Evolutionary conservation across 2,329 filamentous ascomycete species (phyloP).

Genomic region (Dichotomopilus funicola): DNA sequence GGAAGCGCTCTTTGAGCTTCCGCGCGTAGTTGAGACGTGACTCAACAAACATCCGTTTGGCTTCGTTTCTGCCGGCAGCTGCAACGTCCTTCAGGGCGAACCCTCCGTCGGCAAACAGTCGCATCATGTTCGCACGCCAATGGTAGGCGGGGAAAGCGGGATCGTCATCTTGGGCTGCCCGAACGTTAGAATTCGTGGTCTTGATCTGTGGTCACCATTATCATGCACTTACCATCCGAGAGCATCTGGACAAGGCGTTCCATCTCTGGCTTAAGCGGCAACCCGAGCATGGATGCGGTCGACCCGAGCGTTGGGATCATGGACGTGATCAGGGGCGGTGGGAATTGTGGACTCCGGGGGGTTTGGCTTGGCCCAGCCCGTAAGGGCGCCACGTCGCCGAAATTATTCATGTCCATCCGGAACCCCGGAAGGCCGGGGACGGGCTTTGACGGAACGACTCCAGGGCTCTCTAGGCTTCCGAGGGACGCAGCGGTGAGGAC

Average conservation of each 20-base stretch:
- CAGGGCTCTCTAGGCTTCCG: conserved; percentile 4
- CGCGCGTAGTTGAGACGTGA: conserved; percentile 13
- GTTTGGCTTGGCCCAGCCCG: neutral
- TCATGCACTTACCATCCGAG: conserved; percentile 2
- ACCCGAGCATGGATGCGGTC: conserved; percentile 1
- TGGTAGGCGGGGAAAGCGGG: neutral
- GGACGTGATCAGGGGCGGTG: conserved; percentile 6
- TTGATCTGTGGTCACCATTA: too few species aligned
- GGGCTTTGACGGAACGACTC: neutral
- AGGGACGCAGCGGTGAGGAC: conserved; percentile 6
- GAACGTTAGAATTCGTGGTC: neutral
- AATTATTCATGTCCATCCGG: conserved; percentile 9
- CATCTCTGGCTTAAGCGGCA: conserved; percentile 6
- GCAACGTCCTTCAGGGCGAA: conserved; percentile 4
- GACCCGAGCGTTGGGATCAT: neutral
- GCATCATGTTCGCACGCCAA: conserved; percentile 13
- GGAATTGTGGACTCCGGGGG: conserved; percentile 7
- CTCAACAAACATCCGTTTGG: conserved; percentile 7
- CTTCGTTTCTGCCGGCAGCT: conserved; percentile 7
- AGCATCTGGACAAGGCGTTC: conserved; percentile 8
- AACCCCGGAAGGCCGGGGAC: neutral
- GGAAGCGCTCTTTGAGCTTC: conserved; percentile 13
- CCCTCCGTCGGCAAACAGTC: conserved; percentile 8
- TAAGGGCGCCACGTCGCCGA: neutral
- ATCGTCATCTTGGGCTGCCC: conserved; percentile 8